phyloP scores from a whole-genome alignment of 306 rosid genomes.

The Rosa lucieae region DNA sequence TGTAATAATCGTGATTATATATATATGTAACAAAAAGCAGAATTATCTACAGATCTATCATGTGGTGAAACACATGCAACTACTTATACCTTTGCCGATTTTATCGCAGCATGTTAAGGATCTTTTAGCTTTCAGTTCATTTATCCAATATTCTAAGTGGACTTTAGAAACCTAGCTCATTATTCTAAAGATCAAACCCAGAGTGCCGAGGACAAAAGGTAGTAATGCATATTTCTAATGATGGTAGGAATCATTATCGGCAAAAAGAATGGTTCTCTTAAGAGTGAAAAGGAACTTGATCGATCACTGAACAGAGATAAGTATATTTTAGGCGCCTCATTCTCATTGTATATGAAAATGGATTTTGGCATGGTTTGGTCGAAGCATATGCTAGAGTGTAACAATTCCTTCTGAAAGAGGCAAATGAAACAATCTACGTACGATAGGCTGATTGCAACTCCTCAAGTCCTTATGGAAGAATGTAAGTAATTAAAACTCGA shows the following conservation, averaged over 20 bases:
- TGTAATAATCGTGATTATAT: neutral
- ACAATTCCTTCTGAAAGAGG: neutral
- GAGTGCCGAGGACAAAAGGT: neutral
- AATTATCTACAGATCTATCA: neutral
- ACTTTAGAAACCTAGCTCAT: neutral
- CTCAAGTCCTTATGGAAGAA: too few species aligned
- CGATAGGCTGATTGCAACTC: neutral
- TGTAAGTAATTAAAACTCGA: too few species aligned
- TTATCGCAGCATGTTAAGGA: neutral
- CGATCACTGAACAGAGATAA: neutral
- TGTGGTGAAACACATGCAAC: neutral
- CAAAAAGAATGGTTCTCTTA: neutral
- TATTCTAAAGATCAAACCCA: too few species aligned
- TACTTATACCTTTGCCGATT: neutral
- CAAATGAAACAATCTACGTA: neutral
- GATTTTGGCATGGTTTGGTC: neutral
- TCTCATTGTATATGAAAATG: neutral
- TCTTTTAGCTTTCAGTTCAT: neutral
- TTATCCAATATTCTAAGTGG: neutral
- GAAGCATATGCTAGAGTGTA: neutral
- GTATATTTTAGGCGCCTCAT: neutral
- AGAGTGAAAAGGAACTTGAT: neutral
- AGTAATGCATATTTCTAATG: too few species aligned
- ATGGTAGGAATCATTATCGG: neutral
- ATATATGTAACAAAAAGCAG: neutral